Conservation (phyloP, 1,284 basidiomycete species). For the Coniferiporia sulphurascens region DNA sequence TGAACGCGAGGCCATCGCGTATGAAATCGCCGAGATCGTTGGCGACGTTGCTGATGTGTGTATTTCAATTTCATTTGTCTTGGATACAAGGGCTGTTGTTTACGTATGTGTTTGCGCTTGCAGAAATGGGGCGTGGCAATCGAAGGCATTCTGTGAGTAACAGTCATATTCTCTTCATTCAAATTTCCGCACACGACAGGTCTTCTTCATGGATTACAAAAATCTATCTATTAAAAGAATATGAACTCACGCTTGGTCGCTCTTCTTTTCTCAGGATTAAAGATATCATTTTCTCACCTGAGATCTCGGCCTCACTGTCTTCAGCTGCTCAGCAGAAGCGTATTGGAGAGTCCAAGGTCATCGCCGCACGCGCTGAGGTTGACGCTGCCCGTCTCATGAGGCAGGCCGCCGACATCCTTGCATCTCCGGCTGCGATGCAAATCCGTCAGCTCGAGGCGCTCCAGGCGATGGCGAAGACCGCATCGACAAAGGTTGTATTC, state of each 20-base stretch:
- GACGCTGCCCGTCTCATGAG: constrained; percentile 93
- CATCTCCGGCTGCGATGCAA: constrained; percentile 93
- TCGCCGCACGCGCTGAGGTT: constrained; percentile 94
- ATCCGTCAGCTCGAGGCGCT: constrained; percentile 92
- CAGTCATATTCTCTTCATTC: constrained; percentile 25
- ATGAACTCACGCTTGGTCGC: neutral
- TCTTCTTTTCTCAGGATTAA: constrained; percentile 47
- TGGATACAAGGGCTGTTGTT: neutral
- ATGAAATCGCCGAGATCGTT: constrained; percentile 94
- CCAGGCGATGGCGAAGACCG: constrained; percentile 66
- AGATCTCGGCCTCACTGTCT: constrained; percentile 88
- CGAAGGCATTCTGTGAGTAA: constrained; percentile 74
- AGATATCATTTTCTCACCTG: constrained; percentile 89
- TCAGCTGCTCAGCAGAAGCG: constrained; percentile 94
- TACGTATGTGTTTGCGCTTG: constrained; percentile 19
- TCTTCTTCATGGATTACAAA: no score
- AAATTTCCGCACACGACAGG: neutral
- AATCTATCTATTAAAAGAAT: no score
- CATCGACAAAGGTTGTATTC: constrained; percentile 85
- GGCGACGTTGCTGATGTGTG: constrained; percentile 69
- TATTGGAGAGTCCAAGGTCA: constrained; percentile 93
- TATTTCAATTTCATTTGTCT: constrained; percentile 5
- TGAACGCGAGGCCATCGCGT: constrained; percentile 95
- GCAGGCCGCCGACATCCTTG: constrained; percentile 88
- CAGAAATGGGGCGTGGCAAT: constrained; percentile 91